Evolutionary conservation across 345 rosid species (phyloP), one percentile per base, ranked within the genome.

Genomic region (Isatis tinctoria): DNA sequence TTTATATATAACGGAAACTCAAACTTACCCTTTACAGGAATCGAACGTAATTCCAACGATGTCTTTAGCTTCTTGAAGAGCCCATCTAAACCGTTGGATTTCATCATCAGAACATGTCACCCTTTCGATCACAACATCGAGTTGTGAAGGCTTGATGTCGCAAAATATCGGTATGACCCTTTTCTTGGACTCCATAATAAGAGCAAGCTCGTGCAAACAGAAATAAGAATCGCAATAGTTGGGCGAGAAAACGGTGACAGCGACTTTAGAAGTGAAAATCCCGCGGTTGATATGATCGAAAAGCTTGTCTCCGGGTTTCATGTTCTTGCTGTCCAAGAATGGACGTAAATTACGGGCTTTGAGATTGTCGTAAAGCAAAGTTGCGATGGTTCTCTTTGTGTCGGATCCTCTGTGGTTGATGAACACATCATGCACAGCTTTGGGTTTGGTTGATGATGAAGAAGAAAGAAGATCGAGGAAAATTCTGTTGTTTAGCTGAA

Each of bases 231-330:
- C 74, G 14, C 91, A 82, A 9, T 87, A 90, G 26, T 73, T 78
- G 7, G 91, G 96, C 9, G 93, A 90, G 40, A 90, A 85, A 8
- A 90, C 86, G 0, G 96, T 40, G 0, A 90, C 83, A 1, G 85
- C 88, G 12, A 90, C 76, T 65, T 82, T 87, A 17, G 91, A 90
- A 51, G 68, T 58, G 12, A 63, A 70, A 8, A 88, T 84, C 4
- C 86, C 90, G 1, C 48, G 17, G 37, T 88, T 77, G 49, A 88
- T 90, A 63, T 85, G 76, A 54, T 90, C 93, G 1, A 84, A 87
- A 49, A 90, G 69, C 68, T 87, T 87, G 57, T 90, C 93, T 0
- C 96, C 96, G 0, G 93, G 96, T 51, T 86, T 90, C 93, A 88
- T 88, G 39, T 81, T 90, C 84, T 85, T 90, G 79, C 77, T 76